Percentiles rank a stretch among this genome's conserved stretches.
These are phyloP conservation scores for Heliosperma pusillum DNA, from an alignment of 148 eudicot species.

Conservation along the genomic window DNA sequence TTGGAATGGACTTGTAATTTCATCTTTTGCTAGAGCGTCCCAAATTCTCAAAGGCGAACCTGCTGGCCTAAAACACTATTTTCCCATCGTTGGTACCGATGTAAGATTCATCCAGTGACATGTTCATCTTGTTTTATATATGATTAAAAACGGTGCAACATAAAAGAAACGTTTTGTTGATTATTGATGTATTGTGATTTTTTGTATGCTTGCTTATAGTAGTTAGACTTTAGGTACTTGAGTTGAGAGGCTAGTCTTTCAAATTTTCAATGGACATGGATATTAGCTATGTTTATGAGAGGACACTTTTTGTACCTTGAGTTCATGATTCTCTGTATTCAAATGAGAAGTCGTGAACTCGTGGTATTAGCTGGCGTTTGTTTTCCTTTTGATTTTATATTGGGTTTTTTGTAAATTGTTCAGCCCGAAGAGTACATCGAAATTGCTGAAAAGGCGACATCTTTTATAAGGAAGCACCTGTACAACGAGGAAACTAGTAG, in stretches of 20 bases:
- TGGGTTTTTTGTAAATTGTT: neutral
- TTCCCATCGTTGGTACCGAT: constrained; percentile 67
- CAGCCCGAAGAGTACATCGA: constrained; percentile 74
- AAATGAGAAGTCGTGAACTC: neutral
- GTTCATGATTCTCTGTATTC: neutral
- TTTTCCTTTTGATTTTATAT: neutral
- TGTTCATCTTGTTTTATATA: neutral
- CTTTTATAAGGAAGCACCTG: constrained; percentile 59
- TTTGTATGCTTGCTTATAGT: neutral
- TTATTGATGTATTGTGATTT: neutral
- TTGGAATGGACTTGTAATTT: constrained; percentile 93
- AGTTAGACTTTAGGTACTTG: neutral
- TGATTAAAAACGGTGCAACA: neutral
- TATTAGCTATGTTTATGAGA: neutral
- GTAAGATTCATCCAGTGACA: constrained; percentile 43
- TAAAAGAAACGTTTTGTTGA: neutral
- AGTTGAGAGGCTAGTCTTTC: neutral
- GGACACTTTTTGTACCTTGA: neutral
- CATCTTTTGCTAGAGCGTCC: constrained; percentile 90
- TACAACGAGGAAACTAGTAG: constrained; percentile 52
- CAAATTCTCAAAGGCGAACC: constrained; percentile 71
- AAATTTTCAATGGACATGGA: too few relatives aligned
- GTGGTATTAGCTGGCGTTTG: neutral
- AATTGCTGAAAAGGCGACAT: constrained; percentile 80
- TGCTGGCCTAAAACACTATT: constrained; percentile 50